Evolutionary conservation across 495 filamentous ascomycete species (phyloP).

Genomic region (Penicillium maclennaniae): DNA sequence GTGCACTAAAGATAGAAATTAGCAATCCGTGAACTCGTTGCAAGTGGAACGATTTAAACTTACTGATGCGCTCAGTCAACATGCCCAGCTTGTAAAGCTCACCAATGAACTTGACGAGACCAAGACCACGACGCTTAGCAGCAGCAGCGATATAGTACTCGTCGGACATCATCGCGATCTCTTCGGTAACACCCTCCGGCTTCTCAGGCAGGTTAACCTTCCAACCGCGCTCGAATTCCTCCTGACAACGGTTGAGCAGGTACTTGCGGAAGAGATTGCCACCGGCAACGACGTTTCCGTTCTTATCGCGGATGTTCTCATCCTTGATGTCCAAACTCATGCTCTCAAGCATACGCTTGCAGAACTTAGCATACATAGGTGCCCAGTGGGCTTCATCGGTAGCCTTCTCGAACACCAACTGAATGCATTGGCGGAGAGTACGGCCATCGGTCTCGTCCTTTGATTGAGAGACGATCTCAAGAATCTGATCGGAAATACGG

Average conservation of each 20-base stretch:
- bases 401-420: slow-evolving; percentile 98
- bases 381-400: slow-evolving; percentile 99
- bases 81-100: slow-evolving; percentile 98
- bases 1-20: slow-evolving; percentile 54
- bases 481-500: slow-evolving; percentile 87
- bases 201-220: slow-evolving; percentile 81
- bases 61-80: slow-evolving; percentile 73
- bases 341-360: slow-evolving; percentile 89
- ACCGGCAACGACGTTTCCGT: slow-evolving; percentile 79
- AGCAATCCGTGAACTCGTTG: background rate
- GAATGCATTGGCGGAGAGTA: slow-evolving; percentile 94
- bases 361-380: slow-evolving; percentile 98
- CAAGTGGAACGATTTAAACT: background rate
- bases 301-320: slow-evolving; percentile 85
- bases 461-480: slow-evolving; percentile 88
- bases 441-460: slow-evolving; percentile 93
- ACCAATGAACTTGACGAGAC: slow-evolving; percentile 98
- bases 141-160: slow-evolving; percentile 96
- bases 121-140: slow-evolving; percentile 93
- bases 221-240: slow-evolving; percentile 99
- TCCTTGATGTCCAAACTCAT: slow-evolving; percentile 97
- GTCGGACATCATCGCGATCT: slow-evolving; percentile 82
- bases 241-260: slow-evolving; percentile 95
- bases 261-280: slow-evolving; percentile 97
- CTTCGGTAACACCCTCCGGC: slow-evolving; percentile 70